A percentile compares a stretch with the other conserved stretches of the same genome.
phyloP scores from a whole-genome alignment of 257 asterid genomes.

The Linderniella brevidens region DNA sequence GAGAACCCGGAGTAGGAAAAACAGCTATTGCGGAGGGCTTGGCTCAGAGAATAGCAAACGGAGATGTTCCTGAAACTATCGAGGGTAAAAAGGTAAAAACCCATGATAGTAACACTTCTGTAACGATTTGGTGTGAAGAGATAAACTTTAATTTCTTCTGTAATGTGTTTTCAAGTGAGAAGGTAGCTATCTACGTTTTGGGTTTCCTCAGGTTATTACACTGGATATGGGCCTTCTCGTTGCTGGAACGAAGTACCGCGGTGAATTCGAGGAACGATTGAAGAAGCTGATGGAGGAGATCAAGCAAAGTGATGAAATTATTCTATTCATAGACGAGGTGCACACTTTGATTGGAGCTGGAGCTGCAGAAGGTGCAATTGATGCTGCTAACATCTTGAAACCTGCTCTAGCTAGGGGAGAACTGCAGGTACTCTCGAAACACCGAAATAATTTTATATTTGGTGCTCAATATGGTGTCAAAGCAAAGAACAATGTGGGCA shows the following conservation, averaged over 20 bases:
- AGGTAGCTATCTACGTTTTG: slow-evolving; percentile 7
- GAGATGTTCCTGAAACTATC: slow-evolving; percentile 94
- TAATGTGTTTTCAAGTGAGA: neutral
- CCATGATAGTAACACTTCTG: neutral
- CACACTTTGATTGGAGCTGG: slow-evolving; percentile 97
- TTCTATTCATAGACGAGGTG: slow-evolving; percentile 89
- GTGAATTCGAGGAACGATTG: slow-evolving; percentile 94
- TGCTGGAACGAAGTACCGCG: slow-evolving; percentile 96
- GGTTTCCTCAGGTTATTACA: slow-evolving; percentile 55
- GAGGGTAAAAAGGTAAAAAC: slow-evolving; percentile 91
- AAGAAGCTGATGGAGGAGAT: slow-evolving; percentile 92
- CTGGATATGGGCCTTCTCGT: slow-evolving; percentile 92
- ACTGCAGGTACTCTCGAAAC: slow-evolving; percentile 41
- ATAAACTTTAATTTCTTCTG: neutral
- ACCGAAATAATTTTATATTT: too few relatives aligned
- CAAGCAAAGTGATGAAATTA: slow-evolving; percentile 77
- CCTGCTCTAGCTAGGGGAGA: slow-evolving; percentile 95
- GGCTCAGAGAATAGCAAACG: slow-evolving; percentile 84
- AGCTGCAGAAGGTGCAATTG: slow-evolving; percentile 96
- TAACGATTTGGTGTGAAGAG: too few relatives aligned
- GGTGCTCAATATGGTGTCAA: too few relatives aligned
- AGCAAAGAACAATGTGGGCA: too few relatives aligned
- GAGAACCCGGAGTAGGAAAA: slow-evolving; percentile 99
- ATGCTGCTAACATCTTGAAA: slow-evolving; percentile 90
- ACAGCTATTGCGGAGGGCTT: slow-evolving; percentile 98